Percentiles rank a stretch among this genome's conserved stretches.
Conservation (phyloP, 495 filamentous ascomycete genomes). For the Trichocladium uniseriatum region DNA sequence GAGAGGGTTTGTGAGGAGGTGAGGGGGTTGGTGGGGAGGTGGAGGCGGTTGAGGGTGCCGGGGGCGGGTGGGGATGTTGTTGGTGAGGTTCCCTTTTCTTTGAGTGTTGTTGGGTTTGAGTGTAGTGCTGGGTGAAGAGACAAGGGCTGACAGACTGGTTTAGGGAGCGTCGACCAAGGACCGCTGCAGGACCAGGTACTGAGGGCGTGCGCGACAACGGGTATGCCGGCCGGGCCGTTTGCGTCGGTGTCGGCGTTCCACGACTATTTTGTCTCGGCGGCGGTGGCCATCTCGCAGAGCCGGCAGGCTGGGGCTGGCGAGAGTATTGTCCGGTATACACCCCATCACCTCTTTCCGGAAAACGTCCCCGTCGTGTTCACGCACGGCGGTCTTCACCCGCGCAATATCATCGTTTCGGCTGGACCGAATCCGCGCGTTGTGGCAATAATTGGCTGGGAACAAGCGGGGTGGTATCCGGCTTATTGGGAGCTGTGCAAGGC, state of each 20-base stretch:
- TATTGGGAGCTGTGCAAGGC: conserved; percentile 44
- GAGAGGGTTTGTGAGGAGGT: conserved; percentile 4
- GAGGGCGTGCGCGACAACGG: conserved; percentile 1
- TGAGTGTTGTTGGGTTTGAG: not conserved
- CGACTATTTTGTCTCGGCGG: conserved; percentile 15
- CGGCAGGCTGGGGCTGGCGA: not conserved
- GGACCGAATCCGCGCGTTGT: conserved; percentile 25
- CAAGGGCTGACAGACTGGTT: too few relatives aligned
- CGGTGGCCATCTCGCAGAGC: conserved; percentile 7
- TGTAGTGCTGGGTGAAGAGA: not conserved
- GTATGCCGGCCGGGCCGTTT: conserved; percentile 9
- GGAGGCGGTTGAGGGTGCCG: conserved; percentile 8
- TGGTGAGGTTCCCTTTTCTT: not conserved
- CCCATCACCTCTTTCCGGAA: conserved; percentile 14
- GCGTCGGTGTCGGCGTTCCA: conserved; percentile 12
- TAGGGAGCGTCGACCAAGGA: conserved; percentile 20
- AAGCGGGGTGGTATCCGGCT: conserved; percentile 40
- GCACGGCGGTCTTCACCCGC: conserved; percentile 37
- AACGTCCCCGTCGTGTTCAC: conserved; percentile 37
- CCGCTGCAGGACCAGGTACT: conserved; percentile 16
- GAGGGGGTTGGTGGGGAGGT: conserved; percentile 2
- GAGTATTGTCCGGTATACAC: conserved; percentile 4
- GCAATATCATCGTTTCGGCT: conserved; percentile 36
- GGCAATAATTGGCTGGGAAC: conserved; percentile 40
- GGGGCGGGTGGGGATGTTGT: conserved; percentile 7